Evolutionary conservation across 2,329 filamentous ascomycete genomes (phyloP).

Genomic region (Pseudocercospora macadamiae): DNA sequence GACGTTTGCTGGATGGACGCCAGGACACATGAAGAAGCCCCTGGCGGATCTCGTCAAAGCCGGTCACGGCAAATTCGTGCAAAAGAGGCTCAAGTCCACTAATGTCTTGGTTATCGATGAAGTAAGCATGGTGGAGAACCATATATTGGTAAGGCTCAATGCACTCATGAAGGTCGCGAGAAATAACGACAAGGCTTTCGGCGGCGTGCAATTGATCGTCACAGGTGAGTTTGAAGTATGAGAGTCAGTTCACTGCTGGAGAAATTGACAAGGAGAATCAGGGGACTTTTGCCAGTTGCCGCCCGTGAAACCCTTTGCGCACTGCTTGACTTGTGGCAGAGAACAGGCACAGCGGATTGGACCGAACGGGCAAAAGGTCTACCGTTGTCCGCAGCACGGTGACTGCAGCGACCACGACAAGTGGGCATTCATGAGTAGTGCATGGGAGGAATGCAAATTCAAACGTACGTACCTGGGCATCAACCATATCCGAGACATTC

Average conservation of each 20-base stretch:
- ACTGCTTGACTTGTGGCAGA: conserved; percentile 55
- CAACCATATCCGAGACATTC: too few relatives aligned
- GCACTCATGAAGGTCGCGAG: conserved; percentile 14
- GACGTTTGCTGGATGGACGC: conserved; percentile 61
- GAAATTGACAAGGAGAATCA: too few relatives aligned
- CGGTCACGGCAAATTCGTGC: conserved; percentile 41
- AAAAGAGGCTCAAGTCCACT: conserved; percentile 45
- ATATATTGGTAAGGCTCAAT: conserved; percentile 54
- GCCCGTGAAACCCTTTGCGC: conserved; percentile 59
- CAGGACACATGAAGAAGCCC: conserved; percentile 48
- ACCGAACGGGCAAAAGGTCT: conserved; percentile 26
- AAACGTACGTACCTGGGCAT: too few relatives aligned
- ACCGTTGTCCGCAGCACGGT: conserved; percentile 43
- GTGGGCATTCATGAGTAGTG: conserved; percentile 62
- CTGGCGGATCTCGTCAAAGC: conserved; percentile 35
- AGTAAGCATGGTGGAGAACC: conserved; percentile 66
- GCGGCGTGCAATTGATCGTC: conserved; percentile 44
- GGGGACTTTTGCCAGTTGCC: conserved; percentile 66
- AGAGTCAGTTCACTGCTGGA: too few relatives aligned
- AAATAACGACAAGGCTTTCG: conserved; percentile 15
- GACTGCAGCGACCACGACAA: conserved; percentile 55
- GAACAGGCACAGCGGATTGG: conserved; percentile 33
- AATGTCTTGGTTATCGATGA: conserved; percentile 67
- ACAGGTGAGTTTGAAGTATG: too few relatives aligned
- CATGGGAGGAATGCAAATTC: conserved; percentile 61